Conservation (phyloP, 352 stramenopile genomes). For the Peronospora belbahrii region DNA sequence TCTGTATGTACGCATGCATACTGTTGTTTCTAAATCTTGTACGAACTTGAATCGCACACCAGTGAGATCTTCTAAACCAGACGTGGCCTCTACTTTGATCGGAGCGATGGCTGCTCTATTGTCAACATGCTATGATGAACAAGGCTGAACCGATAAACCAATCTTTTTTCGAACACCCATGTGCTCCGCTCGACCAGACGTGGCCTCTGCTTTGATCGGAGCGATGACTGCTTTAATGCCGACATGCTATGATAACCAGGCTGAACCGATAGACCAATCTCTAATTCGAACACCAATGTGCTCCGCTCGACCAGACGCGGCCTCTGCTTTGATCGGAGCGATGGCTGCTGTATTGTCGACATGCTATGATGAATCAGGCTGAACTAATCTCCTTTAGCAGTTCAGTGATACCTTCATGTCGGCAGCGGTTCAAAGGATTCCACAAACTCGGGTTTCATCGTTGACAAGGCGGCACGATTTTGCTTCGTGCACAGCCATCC, state of each 20-base stretch:
- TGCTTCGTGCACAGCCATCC: slow-evolving; percentile 20
- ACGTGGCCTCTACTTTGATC: too few relatives aligned
- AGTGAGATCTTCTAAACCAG: too few relatives aligned
- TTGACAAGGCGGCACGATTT: neutral
- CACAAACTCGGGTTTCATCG: slow-evolving; percentile 2
- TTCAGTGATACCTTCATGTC: slow-evolving; percentile 1
- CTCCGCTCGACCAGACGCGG: neutral
- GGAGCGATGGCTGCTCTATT: too few relatives aligned
- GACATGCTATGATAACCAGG: too few relatives aligned
- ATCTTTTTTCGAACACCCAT: too few relatives aligned
- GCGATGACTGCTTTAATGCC: too few relatives aligned
- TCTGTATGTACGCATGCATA: slow-evolving; percentile 12
- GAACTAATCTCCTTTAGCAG: neutral
- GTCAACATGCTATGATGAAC: too few relatives aligned
- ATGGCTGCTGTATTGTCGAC: slow-evolving; percentile 16
- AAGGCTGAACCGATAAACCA: too few relatives aligned
- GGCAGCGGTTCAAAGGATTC: neutral
- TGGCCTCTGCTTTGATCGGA: too few relatives aligned
- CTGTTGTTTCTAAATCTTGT: slow-evolving; percentile 2
- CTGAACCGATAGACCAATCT: too few relatives aligned
- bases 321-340: slow-evolving; percentile 6
- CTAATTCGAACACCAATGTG: too few relatives aligned
- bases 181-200: too few relatives aligned
- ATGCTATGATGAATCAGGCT: neutral
- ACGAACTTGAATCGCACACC: slow-evolving; percentile 9